Evolutionary conservation across 257 asterid species (phyloP).

Genomic region (Lavandula angustifolia): DNA sequence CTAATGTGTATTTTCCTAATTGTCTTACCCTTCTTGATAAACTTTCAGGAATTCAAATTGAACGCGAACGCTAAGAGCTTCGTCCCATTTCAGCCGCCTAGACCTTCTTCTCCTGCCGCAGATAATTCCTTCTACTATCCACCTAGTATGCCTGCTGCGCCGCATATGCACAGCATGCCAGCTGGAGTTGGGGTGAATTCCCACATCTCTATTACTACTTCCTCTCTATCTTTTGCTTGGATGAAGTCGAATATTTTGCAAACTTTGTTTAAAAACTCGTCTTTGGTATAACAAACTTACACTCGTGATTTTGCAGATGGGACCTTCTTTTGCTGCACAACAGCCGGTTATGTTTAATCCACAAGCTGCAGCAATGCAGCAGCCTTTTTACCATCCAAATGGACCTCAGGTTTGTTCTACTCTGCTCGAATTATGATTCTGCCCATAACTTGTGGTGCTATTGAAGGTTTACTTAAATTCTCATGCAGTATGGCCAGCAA

Average conservation of each 20-base stretch:
- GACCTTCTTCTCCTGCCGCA: conserved; percentile 83
- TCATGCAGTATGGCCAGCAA: conserved; percentile 79
- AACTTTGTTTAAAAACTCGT: conserved; percentile 10
- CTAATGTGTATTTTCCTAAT: conserved; percentile 13
- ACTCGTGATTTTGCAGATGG: conserved; percentile 52
- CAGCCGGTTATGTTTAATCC: conserved; percentile 77
- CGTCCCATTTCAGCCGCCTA: conserved; percentile 67
- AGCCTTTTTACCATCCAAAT: conserved; percentile 75
- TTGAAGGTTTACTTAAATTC: conserved; percentile 20
- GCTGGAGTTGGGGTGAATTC: conserved; percentile 78
- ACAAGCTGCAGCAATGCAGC: conserved; percentile 63
- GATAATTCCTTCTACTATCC: conserved; percentile 87
- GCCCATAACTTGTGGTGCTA: not conserved
- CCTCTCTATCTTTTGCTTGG: conserved; percentile 11
- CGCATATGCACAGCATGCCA: conserved; percentile 84
- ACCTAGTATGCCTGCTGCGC: conserved; percentile 53
- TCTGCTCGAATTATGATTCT: conserved; percentile 7
- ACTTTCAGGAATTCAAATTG: conserved; percentile 78
- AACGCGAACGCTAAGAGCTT: conserved; percentile 89
- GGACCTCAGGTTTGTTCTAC: conserved; percentile 79
- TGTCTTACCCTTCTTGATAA: conserved; percentile 29
- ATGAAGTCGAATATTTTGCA: conserved; percentile 8
- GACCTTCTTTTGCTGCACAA: conserved; percentile 60
- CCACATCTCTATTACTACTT: conserved; percentile 22
- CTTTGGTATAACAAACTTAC: not conserved